Percentiles rank a stretch among this genome's conserved stretches.
phyloP scores from a whole-genome alignment of 2,329 filamentous ascomycete species.

The Metarhizium robertsii region DNA sequence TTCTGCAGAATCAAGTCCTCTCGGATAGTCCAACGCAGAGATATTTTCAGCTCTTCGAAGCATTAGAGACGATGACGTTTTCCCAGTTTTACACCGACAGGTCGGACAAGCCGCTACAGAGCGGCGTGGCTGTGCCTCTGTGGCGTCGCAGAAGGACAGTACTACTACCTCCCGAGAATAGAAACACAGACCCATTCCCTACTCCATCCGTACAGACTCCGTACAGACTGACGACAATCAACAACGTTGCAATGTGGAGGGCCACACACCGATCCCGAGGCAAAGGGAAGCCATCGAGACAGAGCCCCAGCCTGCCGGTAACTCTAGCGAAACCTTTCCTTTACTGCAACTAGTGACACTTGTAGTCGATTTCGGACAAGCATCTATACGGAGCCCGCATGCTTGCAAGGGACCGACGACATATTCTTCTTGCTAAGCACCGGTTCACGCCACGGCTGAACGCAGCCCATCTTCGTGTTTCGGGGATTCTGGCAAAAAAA shows the following conservation, averaged over 20 bases:
- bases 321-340: neutral
- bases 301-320: neutral
- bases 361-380: no score
- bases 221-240: no score
- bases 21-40: neutral
- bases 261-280: neutral
- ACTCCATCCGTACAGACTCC: no score
- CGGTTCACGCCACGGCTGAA: no score
- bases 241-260: neutral
- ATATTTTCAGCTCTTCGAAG: neutral
- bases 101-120: neutral
- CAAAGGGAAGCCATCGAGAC: neutral
- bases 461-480: no score
- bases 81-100: neutral
- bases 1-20: neutral
- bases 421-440: no score
- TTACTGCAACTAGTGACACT: neutral
- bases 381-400: no score
- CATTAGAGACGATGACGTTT: neutral
- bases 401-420: no score
- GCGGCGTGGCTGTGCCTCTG: slow-evolving; percentile 1
- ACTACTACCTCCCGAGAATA: no score
- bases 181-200: neutral
- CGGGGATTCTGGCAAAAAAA: no score
- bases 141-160: neutral